Conservation (phyloP, 805 yeast species). For the Ogataea methylovora region DNA sequence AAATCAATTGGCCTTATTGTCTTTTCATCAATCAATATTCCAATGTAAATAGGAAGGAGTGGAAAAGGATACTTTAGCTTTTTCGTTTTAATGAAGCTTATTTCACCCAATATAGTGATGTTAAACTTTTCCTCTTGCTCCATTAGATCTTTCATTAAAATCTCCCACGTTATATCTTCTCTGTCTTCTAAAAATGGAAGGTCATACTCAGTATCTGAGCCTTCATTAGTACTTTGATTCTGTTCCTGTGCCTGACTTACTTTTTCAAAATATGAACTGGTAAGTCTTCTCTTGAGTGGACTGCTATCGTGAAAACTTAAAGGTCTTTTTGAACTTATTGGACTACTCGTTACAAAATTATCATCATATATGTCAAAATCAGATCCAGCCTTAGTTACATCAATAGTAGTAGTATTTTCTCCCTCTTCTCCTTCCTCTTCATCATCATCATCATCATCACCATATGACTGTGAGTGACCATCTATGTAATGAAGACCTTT, state of each 20-base stretch:
- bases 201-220: not conserved
- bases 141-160: slow-evolving; percentile 7
- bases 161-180: slow-evolving; percentile 4
- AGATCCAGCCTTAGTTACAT: not conserved
- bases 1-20: slow-evolving; percentile 9
- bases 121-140: slow-evolving; percentile 1
- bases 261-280: too few relatives aligned
- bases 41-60: slow-evolving; percentile 12
- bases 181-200: not conserved
- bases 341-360: not conserved
- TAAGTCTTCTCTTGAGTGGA: too few relatives aligned
- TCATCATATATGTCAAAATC: not conserved
- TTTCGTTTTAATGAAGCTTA: not conserved
- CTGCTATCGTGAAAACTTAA: too few relatives aligned
- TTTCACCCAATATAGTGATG: slow-evolving; percentile 6
- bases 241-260: not conserved
- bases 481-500: slow-evolving; percentile 3
- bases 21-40: slow-evolving; percentile 1
- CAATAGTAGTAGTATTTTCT: not conserved
- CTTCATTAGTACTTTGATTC: not conserved
- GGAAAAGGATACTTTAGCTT: slow-evolving; percentile 7
- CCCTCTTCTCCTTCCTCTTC: not conserved
- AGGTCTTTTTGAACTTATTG: too few relatives aligned
- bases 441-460: not conserved
- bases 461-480: not conserved